phyloP scores from a whole-genome alignment of 23 red algal species.

The Agarophyton chilense region DNA sequence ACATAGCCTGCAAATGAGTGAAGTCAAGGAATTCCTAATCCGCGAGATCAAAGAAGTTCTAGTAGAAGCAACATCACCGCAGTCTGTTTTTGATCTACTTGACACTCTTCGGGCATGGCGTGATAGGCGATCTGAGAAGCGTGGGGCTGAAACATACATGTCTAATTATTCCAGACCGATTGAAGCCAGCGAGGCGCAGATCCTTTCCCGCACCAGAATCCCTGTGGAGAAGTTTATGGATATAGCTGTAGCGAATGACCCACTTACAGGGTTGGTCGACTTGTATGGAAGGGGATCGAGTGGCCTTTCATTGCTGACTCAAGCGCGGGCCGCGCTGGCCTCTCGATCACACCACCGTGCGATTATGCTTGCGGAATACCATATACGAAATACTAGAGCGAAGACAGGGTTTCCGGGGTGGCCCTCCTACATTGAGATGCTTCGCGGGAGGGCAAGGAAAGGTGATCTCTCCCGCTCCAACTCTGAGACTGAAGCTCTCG shows the following conservation, averaged over 20 bases:
- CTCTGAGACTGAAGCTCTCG: slow-evolving; percentile 38
- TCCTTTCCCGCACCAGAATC: neutral
- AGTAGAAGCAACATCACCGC: slow-evolving; percentile 38
- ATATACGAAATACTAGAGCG: slow-evolving; percentile 37
- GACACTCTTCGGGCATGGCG: slow-evolving; percentile 68
- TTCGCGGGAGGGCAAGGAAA: slow-evolving; percentile 3
- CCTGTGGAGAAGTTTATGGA: slow-evolving; percentile 34
- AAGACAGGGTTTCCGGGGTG: slow-evolving; percentile 19
- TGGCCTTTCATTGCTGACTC: slow-evolving; percentile 28
- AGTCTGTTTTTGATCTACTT: slow-evolving; percentile 72
- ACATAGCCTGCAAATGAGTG: neutral
- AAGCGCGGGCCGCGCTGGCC: slow-evolving; percentile 67
- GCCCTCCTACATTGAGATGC: slow-evolving; percentile 37
- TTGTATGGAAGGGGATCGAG: slow-evolving; percentile 11
- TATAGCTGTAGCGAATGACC: slow-evolving; percentile 1
- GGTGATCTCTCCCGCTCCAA: neutral
- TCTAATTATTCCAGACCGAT: neutral
- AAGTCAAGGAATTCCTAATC: slow-evolving; percentile 55
- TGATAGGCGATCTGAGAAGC: slow-evolving; percentile 32
- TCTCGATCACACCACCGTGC: slow-evolving; percentile 70
- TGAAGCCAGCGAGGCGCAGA: neutral
- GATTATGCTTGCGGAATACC: slow-evolving; percentile 74
- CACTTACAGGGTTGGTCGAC: slow-evolving; percentile 57
- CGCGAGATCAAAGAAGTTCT: slow-evolving; percentile 48
- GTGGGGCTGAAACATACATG: neutral